Conservation (phyloP, 163 green algal species). For the Volvox carteri region DNA sequence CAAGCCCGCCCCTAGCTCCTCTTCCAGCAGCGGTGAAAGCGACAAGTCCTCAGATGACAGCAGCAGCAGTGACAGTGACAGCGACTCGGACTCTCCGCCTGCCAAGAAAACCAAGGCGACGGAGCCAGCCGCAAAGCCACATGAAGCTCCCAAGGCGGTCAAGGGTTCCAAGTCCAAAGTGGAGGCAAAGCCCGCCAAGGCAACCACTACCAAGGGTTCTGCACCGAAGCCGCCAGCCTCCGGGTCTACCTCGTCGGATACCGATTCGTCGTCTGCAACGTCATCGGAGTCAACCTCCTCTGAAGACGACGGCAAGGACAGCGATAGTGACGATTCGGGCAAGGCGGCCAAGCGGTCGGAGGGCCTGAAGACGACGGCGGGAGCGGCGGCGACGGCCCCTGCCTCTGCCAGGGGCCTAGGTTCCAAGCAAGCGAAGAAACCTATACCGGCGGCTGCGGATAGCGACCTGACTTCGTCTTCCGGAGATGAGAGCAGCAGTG, state of each 20-base stretch:
- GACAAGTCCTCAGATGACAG: background rate
- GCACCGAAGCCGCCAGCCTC: background rate
- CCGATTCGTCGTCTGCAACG: too few relatives aligned
- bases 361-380: background rate
- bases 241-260: too few relatives aligned
- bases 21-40: background rate
- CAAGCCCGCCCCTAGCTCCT: background rate
- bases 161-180: too few relatives aligned
- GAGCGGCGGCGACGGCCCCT: background rate
- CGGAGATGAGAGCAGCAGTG: slow-evolving; percentile 20
- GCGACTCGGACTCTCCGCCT: background rate
- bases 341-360: slow-evolving; percentile 13
- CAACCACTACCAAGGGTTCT: too few relatives aligned
- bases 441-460: background rate
- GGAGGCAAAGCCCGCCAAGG: too few relatives aligned
- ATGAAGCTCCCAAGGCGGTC: background rate
- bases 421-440: background rate
- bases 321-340: background rate
- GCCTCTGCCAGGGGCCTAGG: background rate
- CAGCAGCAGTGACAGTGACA: slow-evolving; percentile 19
- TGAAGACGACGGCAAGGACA: slow-evolving; percentile 8
- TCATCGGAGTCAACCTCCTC: background rate
- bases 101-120: background rate
- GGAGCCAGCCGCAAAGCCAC: background rate
- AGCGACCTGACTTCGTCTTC: background rate